These are phyloP conservation scores for Hemisphaericaspora xylanilytica DNA, from an alignment of 1,139 yeast species.

Conservation along the genomic window DNA sequence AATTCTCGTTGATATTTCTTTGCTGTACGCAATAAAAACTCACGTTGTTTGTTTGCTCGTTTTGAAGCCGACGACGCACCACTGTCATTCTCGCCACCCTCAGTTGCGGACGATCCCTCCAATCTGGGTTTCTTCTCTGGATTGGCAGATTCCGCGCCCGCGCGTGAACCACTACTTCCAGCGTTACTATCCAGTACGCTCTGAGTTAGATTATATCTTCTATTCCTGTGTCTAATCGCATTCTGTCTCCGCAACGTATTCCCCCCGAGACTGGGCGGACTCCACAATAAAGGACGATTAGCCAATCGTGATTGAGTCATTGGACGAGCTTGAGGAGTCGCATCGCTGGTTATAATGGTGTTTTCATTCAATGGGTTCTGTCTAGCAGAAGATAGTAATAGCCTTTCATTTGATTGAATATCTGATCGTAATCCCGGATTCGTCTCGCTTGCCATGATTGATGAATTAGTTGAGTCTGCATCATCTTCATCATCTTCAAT, in stretches of 20 bases:
- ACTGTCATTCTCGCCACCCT: background rate
- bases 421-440: slow-evolving; percentile 15
- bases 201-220: slow-evolving; percentile 5
- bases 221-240: slow-evolving; percentile 15
- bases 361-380: slow-evolving; percentile 21
- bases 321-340: background rate
- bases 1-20: slow-evolving; percentile 13
- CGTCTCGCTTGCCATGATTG: slow-evolving; percentile 8
- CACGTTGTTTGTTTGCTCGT: background rate
- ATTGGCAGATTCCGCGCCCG: background rate
- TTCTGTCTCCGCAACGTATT: slow-evolving; percentile 21
- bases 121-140: background rate
- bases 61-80: background rate
- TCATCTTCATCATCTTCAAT: slow-evolving; percentile 5
- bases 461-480: slow-evolving; percentile 4
- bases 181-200: background rate
- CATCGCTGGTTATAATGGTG: background rate
- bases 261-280: slow-evolving; percentile 1
- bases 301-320: slow-evolving; percentile 1
- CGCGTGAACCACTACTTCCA: background rate
- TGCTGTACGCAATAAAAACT: slow-evolving; percentile 13
- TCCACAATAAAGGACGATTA: background rate
- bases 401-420: slow-evolving; percentile 21
- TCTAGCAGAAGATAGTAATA: slow-evolving; percentile 30
- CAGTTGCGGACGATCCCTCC: background rate